Evolutionary conservation across 306 rosid species (phyloP).

Genomic region (Crataegus laevigata): DNA sequence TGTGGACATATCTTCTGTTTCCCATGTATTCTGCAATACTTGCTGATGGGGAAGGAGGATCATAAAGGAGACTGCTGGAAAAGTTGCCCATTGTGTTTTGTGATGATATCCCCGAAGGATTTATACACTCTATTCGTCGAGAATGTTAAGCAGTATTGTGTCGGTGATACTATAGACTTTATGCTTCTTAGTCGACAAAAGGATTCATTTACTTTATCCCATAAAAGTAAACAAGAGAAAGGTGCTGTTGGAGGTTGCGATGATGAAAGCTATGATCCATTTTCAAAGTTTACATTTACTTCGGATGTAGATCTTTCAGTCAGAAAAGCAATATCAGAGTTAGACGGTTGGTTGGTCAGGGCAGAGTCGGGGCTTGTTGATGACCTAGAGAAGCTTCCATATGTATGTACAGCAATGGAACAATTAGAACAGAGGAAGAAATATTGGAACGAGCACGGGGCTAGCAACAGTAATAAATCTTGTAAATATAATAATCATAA

Average conservation of each 20-base stretch:
- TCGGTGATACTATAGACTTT: constrained; percentile 63
- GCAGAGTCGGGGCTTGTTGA: constrained; percentile 90
- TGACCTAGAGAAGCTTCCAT: constrained; percentile 89
- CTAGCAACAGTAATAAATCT: constrained; percentile 24
- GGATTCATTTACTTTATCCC: constrained; percentile 46
- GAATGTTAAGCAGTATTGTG: constrained; percentile 51
- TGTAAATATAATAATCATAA: constrained; percentile 22
- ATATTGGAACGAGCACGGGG: constrained; percentile 66
- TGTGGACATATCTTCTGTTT: constrained; percentile 96
- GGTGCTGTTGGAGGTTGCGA: constrained; percentile 16
- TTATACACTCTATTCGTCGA: constrained; percentile 72
- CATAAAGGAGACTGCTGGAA: constrained; percentile 87
- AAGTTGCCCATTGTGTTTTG: constrained; percentile 89
- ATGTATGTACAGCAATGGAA: constrained; percentile 88
- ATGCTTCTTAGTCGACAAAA: constrained; percentile 60
- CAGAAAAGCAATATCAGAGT: constrained; percentile 72
- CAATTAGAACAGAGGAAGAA: constrained; percentile 79
- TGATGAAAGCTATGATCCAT: constrained; percentile 48
- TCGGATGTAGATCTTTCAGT: constrained; percentile 83
- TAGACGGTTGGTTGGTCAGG: constrained; percentile 84
- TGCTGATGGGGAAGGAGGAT: constrained; percentile 86
- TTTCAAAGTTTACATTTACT: constrained; percentile 80
- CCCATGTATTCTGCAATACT: constrained; percentile 80
- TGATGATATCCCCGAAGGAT: constrained; percentile 76
- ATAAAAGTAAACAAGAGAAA: constrained; percentile 41